Base-by-base conservation (phyloP, 305 asterid species). In the Ruellia speciosa region DNA sequence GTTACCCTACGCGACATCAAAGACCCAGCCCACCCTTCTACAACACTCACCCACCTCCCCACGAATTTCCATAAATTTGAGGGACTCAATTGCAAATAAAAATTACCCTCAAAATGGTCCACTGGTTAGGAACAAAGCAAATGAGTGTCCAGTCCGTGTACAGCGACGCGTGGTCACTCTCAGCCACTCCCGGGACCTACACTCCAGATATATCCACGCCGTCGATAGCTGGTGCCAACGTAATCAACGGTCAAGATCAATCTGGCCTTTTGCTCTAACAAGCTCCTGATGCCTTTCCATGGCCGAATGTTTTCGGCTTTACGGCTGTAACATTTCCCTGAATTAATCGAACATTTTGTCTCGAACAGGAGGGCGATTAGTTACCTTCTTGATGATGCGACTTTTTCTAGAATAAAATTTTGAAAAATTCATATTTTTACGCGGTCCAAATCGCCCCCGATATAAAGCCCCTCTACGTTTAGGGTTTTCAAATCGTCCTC, bases 1-100 rank as follows among this genome's bases (percentile, higher is more conserved):
- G 52, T 10, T 15, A 15, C 20, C 10, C 52, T 2, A 47, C 52
- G 52, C 52, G 52, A 40, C 18, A 24, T 10, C 12, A 34, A 28
- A 5, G 57, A 52, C 57, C 41, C 19, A 52, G 57, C 57, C 34
- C 57, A 13, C 16, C 9, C 55, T 51, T 3, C 11, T 14, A 11
- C 15, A 11, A 43, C 3, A 43, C 11, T 14, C n/a, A 11, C 15
- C 4, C 15, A 0, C 12, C n/a, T 12, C n/a, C n/a, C 5, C 48
- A 11, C 3, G 3, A 10, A 37, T 6, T 37, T 37, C 12, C 11
- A 3, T 2, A 2, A 10, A 2, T 7, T 7, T 37, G 41, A 10
- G 41, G 41, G 41, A 37, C 41, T 7, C 2, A 6, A 37, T 37
- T 37, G 41, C 41, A 37, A 37, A 37, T 37, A 37, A 7, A 37